Conservation (phyloP, 176 grass and related monocot species). For the Zoysia pacifica region DNA sequence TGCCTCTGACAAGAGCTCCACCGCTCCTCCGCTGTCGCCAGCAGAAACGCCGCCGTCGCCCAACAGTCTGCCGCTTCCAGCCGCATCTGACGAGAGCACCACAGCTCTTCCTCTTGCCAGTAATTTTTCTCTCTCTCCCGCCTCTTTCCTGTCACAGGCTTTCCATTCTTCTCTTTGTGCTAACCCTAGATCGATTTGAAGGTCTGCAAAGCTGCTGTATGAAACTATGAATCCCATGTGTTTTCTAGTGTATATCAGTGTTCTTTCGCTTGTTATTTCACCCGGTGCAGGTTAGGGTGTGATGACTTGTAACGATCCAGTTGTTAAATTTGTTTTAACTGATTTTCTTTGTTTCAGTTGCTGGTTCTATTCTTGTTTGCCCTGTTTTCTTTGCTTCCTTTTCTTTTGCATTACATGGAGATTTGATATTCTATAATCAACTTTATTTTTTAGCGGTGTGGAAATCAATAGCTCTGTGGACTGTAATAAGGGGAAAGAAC, state of each 20-base stretch:
- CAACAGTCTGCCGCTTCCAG: too few species aligned
- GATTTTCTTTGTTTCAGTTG: background rate
- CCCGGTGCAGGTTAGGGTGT: background rate
- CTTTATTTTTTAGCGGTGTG: conserved; percentile 48
- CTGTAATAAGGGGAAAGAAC: conserved; percentile 59
- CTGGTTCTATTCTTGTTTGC: background rate
- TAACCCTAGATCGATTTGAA: too few species aligned
- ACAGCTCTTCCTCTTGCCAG: too few species aligned
- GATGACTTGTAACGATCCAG: background rate
- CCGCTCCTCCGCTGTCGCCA: too few species aligned
- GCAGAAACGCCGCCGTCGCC: too few species aligned
- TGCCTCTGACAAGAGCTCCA: too few species aligned
- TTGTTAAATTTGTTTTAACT: background rate
- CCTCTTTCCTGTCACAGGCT: too few species aligned
- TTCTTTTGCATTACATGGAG: background rate
- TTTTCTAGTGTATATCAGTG: background rate
- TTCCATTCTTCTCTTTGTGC: too few species aligned
- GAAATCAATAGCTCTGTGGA: conserved; percentile 61
- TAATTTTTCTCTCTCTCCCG: too few species aligned
- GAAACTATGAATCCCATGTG: too few species aligned
- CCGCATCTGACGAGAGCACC: too few species aligned
- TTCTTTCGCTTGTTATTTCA: background rate
- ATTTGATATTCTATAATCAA: conserved; percentile 9
- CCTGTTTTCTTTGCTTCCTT: background rate
- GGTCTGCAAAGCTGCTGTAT: too few species aligned